phyloP scores from a whole-genome alignment of 1,284 basidiomycete genomes.

The Ustilago bromivora region DNA sequence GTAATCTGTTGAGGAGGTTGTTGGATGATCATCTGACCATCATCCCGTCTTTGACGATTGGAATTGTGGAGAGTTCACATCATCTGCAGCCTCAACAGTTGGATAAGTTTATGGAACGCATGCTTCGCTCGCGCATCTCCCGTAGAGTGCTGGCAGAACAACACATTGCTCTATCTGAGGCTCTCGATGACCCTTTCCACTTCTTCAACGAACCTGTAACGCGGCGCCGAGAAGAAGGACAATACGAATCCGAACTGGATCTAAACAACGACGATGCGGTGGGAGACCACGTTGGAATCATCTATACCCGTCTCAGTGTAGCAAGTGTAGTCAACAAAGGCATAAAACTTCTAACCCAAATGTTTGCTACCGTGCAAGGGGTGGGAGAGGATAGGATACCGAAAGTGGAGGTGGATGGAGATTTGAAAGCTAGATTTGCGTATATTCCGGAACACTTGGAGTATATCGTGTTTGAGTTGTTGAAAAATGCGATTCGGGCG shows the following conservation, averaged over 20 bases:
- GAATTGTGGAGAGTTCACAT: constrained; percentile 74
- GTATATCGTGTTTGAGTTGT: constrained; percentile 86
- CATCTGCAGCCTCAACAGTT: constrained; percentile 82
- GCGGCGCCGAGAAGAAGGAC: constrained; percentile 9
- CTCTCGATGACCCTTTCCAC: constrained; percentile 66
- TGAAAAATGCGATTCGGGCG: constrained; percentile 78
- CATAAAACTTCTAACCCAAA: constrained; percentile 77
- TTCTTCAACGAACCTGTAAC: constrained; percentile 55
- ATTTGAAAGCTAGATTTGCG: constrained; percentile 79
- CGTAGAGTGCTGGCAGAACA: constrained; percentile 88
- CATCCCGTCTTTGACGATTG: constrained; percentile 59
- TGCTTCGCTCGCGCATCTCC: constrained; percentile 90
- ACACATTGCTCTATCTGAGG: constrained; percentile 83
- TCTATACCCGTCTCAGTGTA: constrained; percentile 81
- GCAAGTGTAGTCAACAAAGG: constrained; percentile 73
- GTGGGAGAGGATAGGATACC: constrained; percentile 73
- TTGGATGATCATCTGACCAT: constrained; percentile 77
- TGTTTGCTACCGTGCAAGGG: constrained; percentile 75
- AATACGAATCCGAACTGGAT: constrained; percentile 7
- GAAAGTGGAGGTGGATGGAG: constrained; percentile 80
- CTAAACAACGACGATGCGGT: constrained; percentile 18
- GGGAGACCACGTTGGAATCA: constrained; percentile 81
- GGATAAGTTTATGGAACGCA: constrained; percentile 88
- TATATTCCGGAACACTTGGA: constrained; percentile 89
- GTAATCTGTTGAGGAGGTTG: constrained; percentile 77